phyloP scores from a whole-genome alignment of 192 early-diverging fungal genomes.

The Umbelopsis ramanniana region DNA sequence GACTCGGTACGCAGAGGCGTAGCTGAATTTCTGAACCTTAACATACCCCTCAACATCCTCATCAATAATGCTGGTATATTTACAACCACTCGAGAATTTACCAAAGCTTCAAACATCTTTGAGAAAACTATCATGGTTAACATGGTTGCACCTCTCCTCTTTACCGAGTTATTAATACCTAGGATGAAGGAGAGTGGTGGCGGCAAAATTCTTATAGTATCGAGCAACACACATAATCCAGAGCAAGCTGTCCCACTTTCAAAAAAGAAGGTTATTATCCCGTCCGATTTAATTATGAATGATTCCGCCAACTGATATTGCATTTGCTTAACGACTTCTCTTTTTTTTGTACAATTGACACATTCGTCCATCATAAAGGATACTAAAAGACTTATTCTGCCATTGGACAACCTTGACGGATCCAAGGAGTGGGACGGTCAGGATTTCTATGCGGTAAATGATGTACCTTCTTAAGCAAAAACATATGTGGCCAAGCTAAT shows the following conservation, averaged over 20 bases:
- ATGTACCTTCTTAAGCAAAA: not conserved
- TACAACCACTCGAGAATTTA: constrained; percentile 4
- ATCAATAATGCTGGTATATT: constrained; percentile 22
- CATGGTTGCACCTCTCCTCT: constrained; percentile 19
- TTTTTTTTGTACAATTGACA: too few relatives aligned
- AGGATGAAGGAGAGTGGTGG: constrained; percentile 10
- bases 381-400: constrained; percentile 1
- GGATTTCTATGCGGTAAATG: not conserved
- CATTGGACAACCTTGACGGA: constrained; percentile 25
- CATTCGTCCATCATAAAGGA: not conserved
- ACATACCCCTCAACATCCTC: constrained; percentile 14
- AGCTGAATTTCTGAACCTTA: constrained; percentile 6
- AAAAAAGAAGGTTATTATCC: not conserved
- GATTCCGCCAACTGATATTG: too few relatives aligned
- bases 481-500: not conserved
- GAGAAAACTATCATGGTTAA: constrained; percentile 26
- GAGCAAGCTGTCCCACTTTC: too few relatives aligned
- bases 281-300: not conserved
- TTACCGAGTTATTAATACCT: constrained; percentile 17
- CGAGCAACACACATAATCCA: not conserved
- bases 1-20: constrained; percentile 13
- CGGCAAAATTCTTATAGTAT: constrained; percentile 9
- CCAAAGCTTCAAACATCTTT: not conserved
- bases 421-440: constrained; percentile 6
- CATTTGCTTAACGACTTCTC: too few relatives aligned